phyloP scores from a whole-genome alignment of 2,329 filamentous ascomycete genomes.

The Colletotrichum sublineola region DNA sequence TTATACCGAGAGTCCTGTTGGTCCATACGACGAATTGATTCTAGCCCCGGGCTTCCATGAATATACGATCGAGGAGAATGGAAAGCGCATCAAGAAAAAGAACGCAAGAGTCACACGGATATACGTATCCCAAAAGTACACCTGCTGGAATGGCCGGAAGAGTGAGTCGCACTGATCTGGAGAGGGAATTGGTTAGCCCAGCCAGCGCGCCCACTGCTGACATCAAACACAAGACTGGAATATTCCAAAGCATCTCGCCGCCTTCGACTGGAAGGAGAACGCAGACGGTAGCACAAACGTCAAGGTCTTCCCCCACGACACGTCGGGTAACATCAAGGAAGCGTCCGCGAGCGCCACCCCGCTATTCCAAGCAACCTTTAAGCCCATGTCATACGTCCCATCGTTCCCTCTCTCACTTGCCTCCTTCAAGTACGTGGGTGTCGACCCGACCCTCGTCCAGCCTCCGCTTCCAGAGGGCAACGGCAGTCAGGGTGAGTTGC shows the following conservation, averaged over 20 bases:
- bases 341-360: slow-evolving; percentile 51
- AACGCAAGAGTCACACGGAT: slow-evolving; percentile 64
- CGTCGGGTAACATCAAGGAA: slow-evolving; percentile 49
- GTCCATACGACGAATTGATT: slow-evolving; percentile 67
- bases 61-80: slow-evolving; percentile 54
- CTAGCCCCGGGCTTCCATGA: slow-evolving; percentile 62
- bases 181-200: background rate
- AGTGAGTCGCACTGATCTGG: slow-evolving; percentile 51
- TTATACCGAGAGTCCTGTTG: slow-evolving; percentile 64
- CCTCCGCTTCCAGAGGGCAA: slow-evolving; percentile 61
- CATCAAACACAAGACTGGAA: slow-evolving; percentile 61
- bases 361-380: slow-evolving; percentile 62
- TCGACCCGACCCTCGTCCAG: slow-evolving; percentile 60
- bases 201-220: background rate
- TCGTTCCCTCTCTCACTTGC: slow-evolving; percentile 59
- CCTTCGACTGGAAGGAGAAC: slow-evolving; percentile 60
- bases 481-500: slow-evolving; percentile 57
- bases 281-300: slow-evolving; percentile 55
- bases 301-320: slow-evolving; percentile 61
- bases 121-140: slow-evolving; percentile 66
- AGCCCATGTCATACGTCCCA: slow-evolving; percentile 57
- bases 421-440: slow-evolving; percentile 55
- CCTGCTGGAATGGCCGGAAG: slow-evolving; percentile 65
- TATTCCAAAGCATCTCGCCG: slow-evolving; percentile 67
- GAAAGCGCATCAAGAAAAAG: slow-evolving; percentile 50